These are phyloP conservation scores for Backusella parvicylindrica DNA, from an alignment of 192 early-diverging fungal species.

Conservation along the genomic window DNA sequence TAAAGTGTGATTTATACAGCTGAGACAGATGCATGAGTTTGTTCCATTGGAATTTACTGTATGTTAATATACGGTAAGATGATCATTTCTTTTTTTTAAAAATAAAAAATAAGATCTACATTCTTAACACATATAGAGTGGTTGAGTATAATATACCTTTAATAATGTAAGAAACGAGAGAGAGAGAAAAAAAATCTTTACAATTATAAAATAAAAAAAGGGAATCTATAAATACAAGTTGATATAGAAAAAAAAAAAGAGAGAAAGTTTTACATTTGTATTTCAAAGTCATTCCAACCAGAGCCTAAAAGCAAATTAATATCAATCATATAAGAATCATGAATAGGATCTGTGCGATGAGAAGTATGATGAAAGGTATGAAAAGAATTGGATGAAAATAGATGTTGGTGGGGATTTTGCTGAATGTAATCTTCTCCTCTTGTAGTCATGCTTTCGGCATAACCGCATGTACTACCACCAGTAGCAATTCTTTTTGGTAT, in stretches of 20 bases:
- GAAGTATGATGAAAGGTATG: constrained; percentile 13
- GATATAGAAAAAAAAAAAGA: too few relatives aligned
- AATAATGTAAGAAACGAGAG: not conserved
- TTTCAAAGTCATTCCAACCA: constrained; percentile 24
- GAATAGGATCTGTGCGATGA: not conserved
- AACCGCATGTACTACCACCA: not conserved
- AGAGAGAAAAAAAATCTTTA: not conserved
- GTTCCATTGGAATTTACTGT: not conserved
- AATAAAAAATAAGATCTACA: not conserved
- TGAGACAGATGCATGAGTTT: not conserved
- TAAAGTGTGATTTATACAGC: not conserved
- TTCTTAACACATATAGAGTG: not conserved
- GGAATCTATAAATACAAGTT: not conserved
- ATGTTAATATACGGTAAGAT: not conserved
- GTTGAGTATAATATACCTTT: not conserved
- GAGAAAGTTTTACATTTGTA: constrained; percentile 17
- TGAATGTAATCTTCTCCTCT: not conserved
- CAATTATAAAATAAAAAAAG: not conserved
- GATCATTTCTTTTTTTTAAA: not conserved
- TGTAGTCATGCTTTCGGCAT: not conserved
- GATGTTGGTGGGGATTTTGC: constrained; percentile 21
- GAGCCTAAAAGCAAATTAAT: not conserved
- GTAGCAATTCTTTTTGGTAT: not conserved
- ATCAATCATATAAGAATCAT: constrained; percentile 18
- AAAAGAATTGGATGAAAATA: constrained; percentile 23